Evolutionary conservation across 192 early-diverging fungal species (phyloP).

Genomic region (Mortierella hygrophila): DNA sequence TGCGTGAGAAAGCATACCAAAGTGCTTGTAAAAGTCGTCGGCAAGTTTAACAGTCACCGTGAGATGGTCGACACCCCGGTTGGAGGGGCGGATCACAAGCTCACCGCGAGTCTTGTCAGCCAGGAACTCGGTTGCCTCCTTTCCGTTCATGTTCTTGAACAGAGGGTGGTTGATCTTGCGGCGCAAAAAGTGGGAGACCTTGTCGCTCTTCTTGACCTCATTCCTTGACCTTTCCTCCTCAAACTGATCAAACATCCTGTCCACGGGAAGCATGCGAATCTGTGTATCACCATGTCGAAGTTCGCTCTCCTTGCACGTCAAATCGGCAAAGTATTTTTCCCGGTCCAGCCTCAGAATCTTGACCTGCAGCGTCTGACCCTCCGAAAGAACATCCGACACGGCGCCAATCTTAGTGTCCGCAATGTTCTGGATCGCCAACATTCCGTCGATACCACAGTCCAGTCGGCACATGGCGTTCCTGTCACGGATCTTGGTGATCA

Average conservation of each 20-base stretch:
- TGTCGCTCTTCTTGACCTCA: constrained; percentile 47
- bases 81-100: constrained; percentile 91
- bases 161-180: constrained; percentile 88
- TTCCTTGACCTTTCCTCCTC: constrained; percentile 45
- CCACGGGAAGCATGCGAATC: constrained; percentile 67
- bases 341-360: constrained; percentile 86
- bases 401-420: constrained; percentile 69
- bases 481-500: constrained; percentile 78
- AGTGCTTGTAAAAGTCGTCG: constrained; percentile 89
- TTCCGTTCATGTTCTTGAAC: constrained; percentile 79
- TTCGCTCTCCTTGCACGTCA: constrained; percentile 76
- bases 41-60: constrained; percentile 95
- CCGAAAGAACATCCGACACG: constrained; percentile 70
- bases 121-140: constrained; percentile 82
- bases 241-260: constrained; percentile 64
- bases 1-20: constrained; percentile 62
- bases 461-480: constrained; percentile 82
- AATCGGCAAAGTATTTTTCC: constrained; percentile 81
- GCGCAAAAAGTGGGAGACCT: constrained; percentile 35
- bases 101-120: constrained; percentile 76
- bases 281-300: constrained; percentile 60
- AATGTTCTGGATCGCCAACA: constrained; percentile 76
- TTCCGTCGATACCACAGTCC: constrained; percentile 87
- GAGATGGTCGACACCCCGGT: constrained; percentile 88
- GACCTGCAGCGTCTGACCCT: constrained; percentile 79